A percentile compares a stretch with the other conserved stretches of the same genome.
Conservation (phyloP, 192 early-diverging fungal species). For the Physocladia obscura region DNA sequence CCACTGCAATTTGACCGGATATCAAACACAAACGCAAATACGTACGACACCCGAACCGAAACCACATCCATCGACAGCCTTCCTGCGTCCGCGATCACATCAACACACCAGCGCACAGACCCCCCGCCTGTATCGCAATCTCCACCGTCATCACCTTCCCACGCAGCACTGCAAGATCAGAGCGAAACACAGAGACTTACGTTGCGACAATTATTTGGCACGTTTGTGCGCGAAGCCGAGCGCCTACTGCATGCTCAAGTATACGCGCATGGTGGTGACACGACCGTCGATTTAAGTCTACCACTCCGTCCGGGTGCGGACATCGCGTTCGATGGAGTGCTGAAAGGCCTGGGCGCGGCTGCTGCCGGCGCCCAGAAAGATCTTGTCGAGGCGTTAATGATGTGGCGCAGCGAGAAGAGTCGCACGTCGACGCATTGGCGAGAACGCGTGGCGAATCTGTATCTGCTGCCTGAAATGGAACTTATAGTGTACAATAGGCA, state of each 20-base stretch:
- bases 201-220: conserved; percentile 25
- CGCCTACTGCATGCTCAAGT: conserved; percentile 23
- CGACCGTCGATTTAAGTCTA: conserved; percentile 29
- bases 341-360: conserved; percentile 75
- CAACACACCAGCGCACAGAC: no score
- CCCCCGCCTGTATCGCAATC: no score
- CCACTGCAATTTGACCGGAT: no score
- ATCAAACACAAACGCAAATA: no score
- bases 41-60: no score
- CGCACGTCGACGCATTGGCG: conserved; percentile 5
- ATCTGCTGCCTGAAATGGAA: conserved; percentile 49
- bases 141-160: no score
- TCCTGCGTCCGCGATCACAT: no score
- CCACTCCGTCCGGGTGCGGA: conserved; percentile 52
- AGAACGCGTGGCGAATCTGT: conserved; percentile 6
- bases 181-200: conserved; percentile 12
- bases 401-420: conserved; percentile 51
- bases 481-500: conserved; percentile 61
- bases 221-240: conserved; percentile 37
- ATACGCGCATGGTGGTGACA: conserved; percentile 24
- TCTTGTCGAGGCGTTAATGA: conserved; percentile 64
- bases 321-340: conserved; percentile 74
- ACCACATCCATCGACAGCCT: no score
- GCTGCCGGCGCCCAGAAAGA: conserved; percentile 82
- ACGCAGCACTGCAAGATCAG: neutral